Percentiles rank a stretch among this genome's conserved stretches.
Conservation (phyloP, 2,329 filamentous ascomycete species). For the Botryotinia convoluta region DNA sequence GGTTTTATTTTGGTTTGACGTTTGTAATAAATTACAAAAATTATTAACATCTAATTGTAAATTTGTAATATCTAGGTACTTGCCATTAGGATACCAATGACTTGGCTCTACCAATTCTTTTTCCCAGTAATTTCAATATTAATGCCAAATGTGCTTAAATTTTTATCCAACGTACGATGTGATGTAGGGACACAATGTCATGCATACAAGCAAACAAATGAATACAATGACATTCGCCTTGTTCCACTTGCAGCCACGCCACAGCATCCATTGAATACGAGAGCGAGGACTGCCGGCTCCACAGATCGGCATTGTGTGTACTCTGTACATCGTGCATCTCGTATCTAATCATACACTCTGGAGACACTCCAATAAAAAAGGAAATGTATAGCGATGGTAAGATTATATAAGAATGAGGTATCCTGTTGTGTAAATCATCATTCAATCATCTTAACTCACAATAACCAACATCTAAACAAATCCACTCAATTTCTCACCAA, state of each 20-base stretch:
- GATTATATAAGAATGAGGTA: neutral
- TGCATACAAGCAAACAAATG: neutral
- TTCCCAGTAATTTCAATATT: neutral
- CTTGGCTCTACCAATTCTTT: neutral
- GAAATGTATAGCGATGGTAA: neutral
- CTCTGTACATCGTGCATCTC: neutral
- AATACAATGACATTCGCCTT: neutral
- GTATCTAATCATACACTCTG: neutral
- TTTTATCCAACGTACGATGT: neutral
- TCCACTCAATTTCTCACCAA: neutral
- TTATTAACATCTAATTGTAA: neutral
- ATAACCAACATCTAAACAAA: constrained; percentile 2
- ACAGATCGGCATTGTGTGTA: constrained; percentile 1
- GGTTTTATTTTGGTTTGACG: neutral
- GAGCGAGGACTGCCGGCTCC: constrained; percentile 37
- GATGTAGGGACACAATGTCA: neutral
- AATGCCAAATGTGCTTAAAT: neutral
- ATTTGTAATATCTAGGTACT: neutral
- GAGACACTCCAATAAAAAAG: neutral
- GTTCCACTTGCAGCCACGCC: neutral
- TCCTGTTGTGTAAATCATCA: neutral
- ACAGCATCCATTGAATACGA: constrained; percentile 43
- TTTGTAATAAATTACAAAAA: neutral
- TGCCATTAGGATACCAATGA: neutral
- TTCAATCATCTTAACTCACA: neutral